A percentile compares a stretch with the other conserved stretches of the same genome.
phyloP scores from a whole-genome alignment of 441 rosid genomes.

The Croton setiger region DNA sequence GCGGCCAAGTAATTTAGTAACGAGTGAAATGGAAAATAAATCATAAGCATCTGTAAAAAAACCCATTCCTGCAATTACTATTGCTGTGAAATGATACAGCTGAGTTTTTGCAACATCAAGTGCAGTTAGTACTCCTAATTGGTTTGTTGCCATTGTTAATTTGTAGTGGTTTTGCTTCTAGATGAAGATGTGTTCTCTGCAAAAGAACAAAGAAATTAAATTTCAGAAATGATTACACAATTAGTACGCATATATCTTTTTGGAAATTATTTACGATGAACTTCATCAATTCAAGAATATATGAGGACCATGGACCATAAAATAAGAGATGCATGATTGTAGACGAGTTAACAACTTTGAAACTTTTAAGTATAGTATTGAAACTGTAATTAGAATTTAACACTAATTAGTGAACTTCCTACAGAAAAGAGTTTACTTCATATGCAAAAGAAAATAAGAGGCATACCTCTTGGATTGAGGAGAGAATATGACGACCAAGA shows the following conservation, averaged over 20 bases:
- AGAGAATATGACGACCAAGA: neutral
- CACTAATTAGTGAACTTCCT: no score
- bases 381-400: no score
- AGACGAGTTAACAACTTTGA: no score
- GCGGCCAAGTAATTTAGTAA: conserved; percentile 71
- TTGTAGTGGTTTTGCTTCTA: neutral
- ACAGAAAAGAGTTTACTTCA: neutral
- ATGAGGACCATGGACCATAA: no score
- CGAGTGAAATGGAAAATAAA: conserved; percentile 71
- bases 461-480: neutral
- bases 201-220: neutral
- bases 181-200: neutral
- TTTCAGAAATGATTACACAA: no score
- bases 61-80: conserved; percentile 79
- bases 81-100: conserved; percentile 81
- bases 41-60: conserved; percentile 84
- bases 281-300: neutral
- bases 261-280: neutral
- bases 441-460: neutral
- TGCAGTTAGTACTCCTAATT: conserved; percentile 54
- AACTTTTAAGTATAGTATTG: no score
- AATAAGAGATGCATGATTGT: neutral
- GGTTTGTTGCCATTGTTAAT: conserved; percentile 31
- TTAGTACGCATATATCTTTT: no score
- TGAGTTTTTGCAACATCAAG: conserved; percentile 77